These are phyloP conservation scores for Aplosporella prunicola DNA, from an alignment of 2,329 filamentous ascomycete genomes.

Conservation along the genomic window DNA sequence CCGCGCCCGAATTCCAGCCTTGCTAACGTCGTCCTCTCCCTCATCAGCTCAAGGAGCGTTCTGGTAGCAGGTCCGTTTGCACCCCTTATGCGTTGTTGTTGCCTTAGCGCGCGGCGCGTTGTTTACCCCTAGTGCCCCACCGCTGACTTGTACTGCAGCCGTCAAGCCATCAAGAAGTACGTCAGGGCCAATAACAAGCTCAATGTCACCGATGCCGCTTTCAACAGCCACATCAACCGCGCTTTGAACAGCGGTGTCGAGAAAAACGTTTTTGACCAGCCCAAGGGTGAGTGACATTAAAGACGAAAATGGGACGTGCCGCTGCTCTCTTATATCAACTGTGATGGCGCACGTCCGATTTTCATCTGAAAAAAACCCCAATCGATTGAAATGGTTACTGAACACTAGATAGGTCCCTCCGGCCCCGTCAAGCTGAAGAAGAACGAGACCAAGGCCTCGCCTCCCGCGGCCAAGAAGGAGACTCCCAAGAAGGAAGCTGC, in stretches of 20 bases:
- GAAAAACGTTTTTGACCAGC: slow-evolving; percentile 77
- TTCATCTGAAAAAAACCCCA: too few species aligned
- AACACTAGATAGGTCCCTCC: slow-evolving; percentile 61
- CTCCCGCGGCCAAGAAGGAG: slow-evolving; percentile 24
- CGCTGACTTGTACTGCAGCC: slow-evolving; percentile 41
- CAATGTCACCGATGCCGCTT: slow-evolving; percentile 45
- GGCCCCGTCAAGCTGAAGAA: slow-evolving; percentile 88
- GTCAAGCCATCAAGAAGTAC: slow-evolving; percentile 67
- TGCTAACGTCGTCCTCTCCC: slow-evolving; percentile 41
- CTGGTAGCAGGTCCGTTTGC: slow-evolving; percentile 56
- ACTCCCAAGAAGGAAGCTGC: slow-evolving; percentile 11
- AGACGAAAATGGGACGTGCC: too few species aligned
- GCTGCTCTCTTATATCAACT: not conserved
- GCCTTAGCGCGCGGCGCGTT: slow-evolving; percentile 19
- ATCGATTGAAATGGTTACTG: slow-evolving; percentile 22
- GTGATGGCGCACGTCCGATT: slow-evolving; percentile 13
- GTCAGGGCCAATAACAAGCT: slow-evolving; percentile 62
- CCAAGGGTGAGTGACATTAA: slow-evolving; percentile 69
- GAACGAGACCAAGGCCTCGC: slow-evolving; percentile 47
- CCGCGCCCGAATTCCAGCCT: slow-evolving; percentile 14
- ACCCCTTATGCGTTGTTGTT: slow-evolving; percentile 18
- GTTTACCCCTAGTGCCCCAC: slow-evolving; percentile 18
- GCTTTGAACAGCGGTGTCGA: slow-evolving; percentile 74
- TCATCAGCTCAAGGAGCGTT: slow-evolving; percentile 58
- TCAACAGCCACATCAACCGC: slow-evolving; percentile 75